Base-by-base conservation (phyloP, 192 early-diverging fungal species). In the Helicostylum pulchrum region DNA sequence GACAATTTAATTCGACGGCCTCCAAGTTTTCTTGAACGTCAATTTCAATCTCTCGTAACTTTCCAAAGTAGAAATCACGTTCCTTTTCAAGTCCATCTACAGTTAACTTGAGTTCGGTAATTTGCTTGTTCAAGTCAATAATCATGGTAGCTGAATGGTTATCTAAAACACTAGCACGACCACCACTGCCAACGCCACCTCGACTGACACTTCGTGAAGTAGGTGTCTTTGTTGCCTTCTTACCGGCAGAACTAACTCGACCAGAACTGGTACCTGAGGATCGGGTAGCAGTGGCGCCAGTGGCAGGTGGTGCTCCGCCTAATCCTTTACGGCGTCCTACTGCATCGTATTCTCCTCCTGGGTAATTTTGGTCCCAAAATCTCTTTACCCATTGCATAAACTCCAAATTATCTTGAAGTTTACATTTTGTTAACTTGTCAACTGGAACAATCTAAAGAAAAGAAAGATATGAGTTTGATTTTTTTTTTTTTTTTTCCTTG, bases 361-460 rank as follows among this genome's bases (percentile, higher is more conserved):
- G 85, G 72, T 81, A 90, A 68, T 92, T 88, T 21, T 80, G 77
- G 66, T 98, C 93, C 94, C 93, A 95, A 75, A 83, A 94, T 56
- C 85, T 87, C 68, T 92, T 96, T 65, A 94, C 62, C 92, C 94
- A 98, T 71, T 98, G 96, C 67, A 96, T 67, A 71, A 98, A 95
- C 85, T 96, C 94, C 61, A 98, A 83, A 73, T 98, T 98, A 78
- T 98, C 96, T 82, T 96, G 94, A 66, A 98, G 92, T 62, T 90
- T 91, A 80, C 92, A 93, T 76, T 95, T 98, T 66, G 90, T 83
- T 47, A 98, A 78, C 10, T 87, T 79, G 20, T 95, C 87, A 8
- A 94, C 92, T 48, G 92, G 92, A 57, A 98, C 87, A n/a, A 77
- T 77, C 87, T 86, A 70, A 52, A 68, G 17, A 60, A 50, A 64